phyloP scores from a whole-genome alignment of 331 rosid genomes.

The Acacia concinna region DNA sequence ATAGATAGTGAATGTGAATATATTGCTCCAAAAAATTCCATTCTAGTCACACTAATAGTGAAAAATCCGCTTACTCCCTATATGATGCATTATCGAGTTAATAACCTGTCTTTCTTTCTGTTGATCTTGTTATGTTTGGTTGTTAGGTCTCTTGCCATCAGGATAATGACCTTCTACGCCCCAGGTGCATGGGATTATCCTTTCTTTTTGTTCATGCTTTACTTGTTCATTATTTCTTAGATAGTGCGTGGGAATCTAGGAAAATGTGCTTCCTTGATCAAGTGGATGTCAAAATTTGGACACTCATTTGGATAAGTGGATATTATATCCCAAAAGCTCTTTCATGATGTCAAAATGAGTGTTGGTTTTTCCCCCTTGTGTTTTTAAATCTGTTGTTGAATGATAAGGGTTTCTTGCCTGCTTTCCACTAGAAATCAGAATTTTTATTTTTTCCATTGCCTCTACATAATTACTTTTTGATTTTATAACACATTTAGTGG shows the following conservation, averaged over 20 bases:
- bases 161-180: constrained; percentile 96
- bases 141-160: constrained; percentile 84
- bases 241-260: neutral
- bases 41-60: neutral
- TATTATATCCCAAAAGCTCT: neutral
- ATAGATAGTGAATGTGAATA: neutral
- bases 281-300: neutral
- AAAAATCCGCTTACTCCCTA: neutral
- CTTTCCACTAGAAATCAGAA: neutral
- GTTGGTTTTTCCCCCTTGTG: neutral
- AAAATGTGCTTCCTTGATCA: constrained; percentile 4
- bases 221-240: neutral
- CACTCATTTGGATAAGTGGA: neutral
- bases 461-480: neutral
- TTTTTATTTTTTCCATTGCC: neutral
- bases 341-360: neutral
- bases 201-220: neutral
- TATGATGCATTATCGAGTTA: neutral
- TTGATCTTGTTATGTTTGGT: constrained; percentile 15
- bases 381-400: neutral
- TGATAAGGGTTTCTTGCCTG: too few relatives aligned
- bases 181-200: constrained; percentile 57
- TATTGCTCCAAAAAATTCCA: neutral
- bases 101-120: neutral
- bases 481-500: neutral